Percentiles rank a stretch among this genome's conserved stretches.
Conservation (phyloP, 2,329 filamentous ascomycete genomes). For the Cytospora piceicola region DNA sequence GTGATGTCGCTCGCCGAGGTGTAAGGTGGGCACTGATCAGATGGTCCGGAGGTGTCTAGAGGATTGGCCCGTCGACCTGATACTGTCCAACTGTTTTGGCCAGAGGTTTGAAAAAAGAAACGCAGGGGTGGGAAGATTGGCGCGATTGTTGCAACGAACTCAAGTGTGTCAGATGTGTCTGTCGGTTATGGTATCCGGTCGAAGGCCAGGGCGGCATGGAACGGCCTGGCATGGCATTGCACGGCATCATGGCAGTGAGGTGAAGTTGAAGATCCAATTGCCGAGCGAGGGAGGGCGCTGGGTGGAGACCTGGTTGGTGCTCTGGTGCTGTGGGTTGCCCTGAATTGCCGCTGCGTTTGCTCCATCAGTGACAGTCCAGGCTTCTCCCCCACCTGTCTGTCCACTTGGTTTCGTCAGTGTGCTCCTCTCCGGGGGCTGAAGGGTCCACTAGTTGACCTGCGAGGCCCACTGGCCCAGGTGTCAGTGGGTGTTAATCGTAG, state of each 20-base stretch:
- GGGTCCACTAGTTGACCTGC: background rate
- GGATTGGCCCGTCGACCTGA: conserved; percentile 15
- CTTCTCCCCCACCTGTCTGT: background rate
- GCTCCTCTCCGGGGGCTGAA: background rate
- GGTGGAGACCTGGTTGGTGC: background rate
- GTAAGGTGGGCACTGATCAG: conserved; percentile 19
- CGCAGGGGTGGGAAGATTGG: background rate
- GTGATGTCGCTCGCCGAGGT: conserved; percentile 1
- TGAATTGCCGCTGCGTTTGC: background rate
- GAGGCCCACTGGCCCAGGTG: background rate
- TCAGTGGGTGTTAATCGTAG: background rate
- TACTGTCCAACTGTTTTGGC: background rate
- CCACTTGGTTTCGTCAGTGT: background rate
- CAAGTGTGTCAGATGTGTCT: background rate
- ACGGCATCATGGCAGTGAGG: too few relatives aligned
- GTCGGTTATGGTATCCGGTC: background rate
- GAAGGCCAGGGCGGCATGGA: background rate
- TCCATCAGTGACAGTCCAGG: background rate
- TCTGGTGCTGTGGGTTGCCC: background rate
- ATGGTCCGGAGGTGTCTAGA: background rate
- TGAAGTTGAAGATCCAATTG: background rate
- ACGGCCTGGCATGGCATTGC: too few relatives aligned
- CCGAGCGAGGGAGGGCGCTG: background rate
- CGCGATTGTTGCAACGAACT: background rate
- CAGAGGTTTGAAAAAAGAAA: background rate